phyloP scores from a whole-genome alignment of 768 basidiomycete genomes.

The Hypholoma fasciculare region DNA sequence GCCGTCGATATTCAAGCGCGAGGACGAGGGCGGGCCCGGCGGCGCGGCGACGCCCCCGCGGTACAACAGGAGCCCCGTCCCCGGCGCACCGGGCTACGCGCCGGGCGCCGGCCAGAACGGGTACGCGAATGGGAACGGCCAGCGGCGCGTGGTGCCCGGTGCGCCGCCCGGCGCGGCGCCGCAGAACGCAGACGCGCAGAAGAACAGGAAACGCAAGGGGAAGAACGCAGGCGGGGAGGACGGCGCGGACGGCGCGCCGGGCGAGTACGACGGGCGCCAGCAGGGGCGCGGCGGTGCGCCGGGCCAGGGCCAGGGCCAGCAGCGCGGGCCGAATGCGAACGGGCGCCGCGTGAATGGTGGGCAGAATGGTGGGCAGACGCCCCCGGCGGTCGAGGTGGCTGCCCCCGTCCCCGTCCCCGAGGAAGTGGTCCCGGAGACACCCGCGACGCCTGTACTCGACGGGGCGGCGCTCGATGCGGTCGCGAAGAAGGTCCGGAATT shows the following conservation, averaged over 20 bases:
- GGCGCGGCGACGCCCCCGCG: slow-evolving; percentile 67
- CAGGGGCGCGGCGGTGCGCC: slow-evolving; percentile 21
- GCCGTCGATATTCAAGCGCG: slow-evolving; percentile 86
- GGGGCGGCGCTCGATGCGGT: slow-evolving; percentile 62
- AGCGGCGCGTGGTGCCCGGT: slow-evolving; percentile 72
- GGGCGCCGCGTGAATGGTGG: slow-evolving; percentile 15
- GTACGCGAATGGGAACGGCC: background rate
- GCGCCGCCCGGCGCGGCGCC: slow-evolving; percentile 30
- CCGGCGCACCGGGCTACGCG: slow-evolving; percentile 43
- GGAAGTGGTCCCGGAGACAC: slow-evolving; percentile 33
- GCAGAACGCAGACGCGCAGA: slow-evolving; percentile 37
- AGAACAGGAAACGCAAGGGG: slow-evolving; percentile 59
- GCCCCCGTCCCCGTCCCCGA: slow-evolving; percentile 10
- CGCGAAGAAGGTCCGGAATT: slow-evolving; percentile 92
- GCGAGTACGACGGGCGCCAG: slow-evolving; percentile 45
- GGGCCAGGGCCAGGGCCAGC: slow-evolving; percentile 14
- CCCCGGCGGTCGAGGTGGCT: slow-evolving; percentile 9
- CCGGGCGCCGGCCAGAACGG: slow-evolving; percentile 2
- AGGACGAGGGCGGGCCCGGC: slow-evolving; percentile 83
- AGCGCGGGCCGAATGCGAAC: background rate
- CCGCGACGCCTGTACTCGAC: slow-evolving; percentile 57
- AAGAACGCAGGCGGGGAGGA: slow-evolving; percentile 28
- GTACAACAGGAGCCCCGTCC: slow-evolving; percentile 59
- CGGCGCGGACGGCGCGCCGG: slow-evolving; percentile 16
- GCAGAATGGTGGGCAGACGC: slow-evolving; percentile 27